Base-by-base conservation (phyloP, 2,329 filamentous ascomycete species). In the Sarocladiaceae sp. region DNA sequence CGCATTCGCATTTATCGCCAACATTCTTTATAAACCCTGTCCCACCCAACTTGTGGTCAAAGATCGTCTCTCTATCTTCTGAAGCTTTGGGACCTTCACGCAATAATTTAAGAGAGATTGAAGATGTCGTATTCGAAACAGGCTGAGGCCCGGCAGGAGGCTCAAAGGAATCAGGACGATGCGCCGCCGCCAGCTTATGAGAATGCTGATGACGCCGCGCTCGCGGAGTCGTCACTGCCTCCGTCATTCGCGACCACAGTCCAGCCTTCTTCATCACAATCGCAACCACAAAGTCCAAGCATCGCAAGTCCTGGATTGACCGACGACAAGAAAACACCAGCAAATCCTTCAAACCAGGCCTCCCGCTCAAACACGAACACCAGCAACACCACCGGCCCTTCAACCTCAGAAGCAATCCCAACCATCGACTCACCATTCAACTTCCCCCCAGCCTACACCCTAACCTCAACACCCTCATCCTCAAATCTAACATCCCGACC, bases 401-500 rank as follows among this genome's bases (percentile, higher is more conserved):
- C 26, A 3, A 13, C n/a, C 18, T 26, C 33, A 8, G 42, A 47
- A 11, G 22, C 35, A n/a, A 47, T 54, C 6, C 67, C 66, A n/a
- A 67, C 63, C 6, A 52, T 62, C 7, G 57, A 58, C 2, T 57
- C 57, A 2, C 67, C 67, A 4, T 70, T 71, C 55, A 62, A 68
- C 52, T 70, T 71, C 57, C 68, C 64, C 3, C 40, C 63, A 36
- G 47, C 47, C 7, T 50, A 52, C 26, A 52, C 50, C 17, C 5
- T 5, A 4, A 28, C 35, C 4, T 10, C 31, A n/a, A 37, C 49
- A 11, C 13, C 25, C 26, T 29, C 35, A 4, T 33, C 25, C 4
- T 52, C 50, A 8, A 44, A 10, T 3, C 22, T 42, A 5, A 17
- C 39, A 8, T 22, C 29, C 37, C 36, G 58, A 7, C 69, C 66